These are phyloP conservation scores for Trichoderma semiorbis DNA, from an alignment of 2,329 filamentous ascomycete genomes.

Conservation along the genomic window DNA sequence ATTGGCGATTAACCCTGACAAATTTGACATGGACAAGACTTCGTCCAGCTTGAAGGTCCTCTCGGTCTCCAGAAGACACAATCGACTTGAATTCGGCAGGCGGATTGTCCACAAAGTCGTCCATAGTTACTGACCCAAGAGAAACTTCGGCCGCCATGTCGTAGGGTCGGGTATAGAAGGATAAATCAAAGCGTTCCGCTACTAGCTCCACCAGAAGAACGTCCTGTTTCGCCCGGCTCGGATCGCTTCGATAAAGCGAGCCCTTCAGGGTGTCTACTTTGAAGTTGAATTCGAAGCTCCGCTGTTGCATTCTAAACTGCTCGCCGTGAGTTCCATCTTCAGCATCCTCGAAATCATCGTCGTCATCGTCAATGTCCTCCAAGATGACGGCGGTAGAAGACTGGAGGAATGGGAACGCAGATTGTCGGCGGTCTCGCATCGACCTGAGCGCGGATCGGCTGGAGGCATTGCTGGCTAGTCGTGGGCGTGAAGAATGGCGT, in stretches of 20 bases:
- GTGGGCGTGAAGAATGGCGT: slow-evolving; percentile 39
- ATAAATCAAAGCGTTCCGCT: slow-evolving; percentile 81
- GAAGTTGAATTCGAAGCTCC: slow-evolving; percentile 95
- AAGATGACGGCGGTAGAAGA: slow-evolving; percentile 75
- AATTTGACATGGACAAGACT: slow-evolving; percentile 89
- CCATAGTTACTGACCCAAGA: slow-evolving; percentile 79
- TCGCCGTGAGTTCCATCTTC: slow-evolving; percentile 53
- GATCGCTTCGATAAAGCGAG: slow-evolving; percentile 83
- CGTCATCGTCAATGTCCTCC: slow-evolving; percentile 67
- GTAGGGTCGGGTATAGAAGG: slow-evolving; percentile 83
- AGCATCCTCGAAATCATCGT: slow-evolving; percentile 65
- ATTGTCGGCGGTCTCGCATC: slow-evolving; percentile 53
- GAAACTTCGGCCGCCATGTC: slow-evolving; percentile 93
- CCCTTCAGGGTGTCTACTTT: slow-evolving; percentile 92
- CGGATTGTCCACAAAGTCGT: slow-evolving; percentile 91
- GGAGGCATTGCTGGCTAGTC: slow-evolving; percentile 42
- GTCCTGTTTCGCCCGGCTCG: slow-evolving; percentile 71
- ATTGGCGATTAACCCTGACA: slow-evolving; percentile 81
- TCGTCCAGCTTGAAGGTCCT: slow-evolving; percentile 71
- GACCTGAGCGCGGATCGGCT: slow-evolving; percentile 43
- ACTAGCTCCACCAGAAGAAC: slow-evolving; percentile 84
- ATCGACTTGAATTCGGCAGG: slow-evolving; percentile 93
- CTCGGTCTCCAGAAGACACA: slow-evolving; percentile 73
- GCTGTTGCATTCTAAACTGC: slow-evolving; percentile 73
- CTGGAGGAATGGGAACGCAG: slow-evolving; percentile 69